phyloP scores from a whole-genome alignment of 1,284 basidiomycete genomes.

The Coniferiporia weirii region DNA sequence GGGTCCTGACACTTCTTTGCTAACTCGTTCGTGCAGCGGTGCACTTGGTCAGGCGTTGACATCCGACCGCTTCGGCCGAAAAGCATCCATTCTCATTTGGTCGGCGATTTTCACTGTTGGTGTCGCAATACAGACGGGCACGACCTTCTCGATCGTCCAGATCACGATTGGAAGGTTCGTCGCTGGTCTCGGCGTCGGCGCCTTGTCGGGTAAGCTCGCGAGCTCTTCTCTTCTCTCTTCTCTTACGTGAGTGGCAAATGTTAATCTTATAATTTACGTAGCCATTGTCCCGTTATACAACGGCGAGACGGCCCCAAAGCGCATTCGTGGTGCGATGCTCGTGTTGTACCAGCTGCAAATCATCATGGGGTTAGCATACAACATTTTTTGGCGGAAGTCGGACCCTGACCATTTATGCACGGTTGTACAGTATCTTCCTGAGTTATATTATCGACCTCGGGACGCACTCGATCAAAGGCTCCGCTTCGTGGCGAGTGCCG shows the following conservation, averaged over 20 bases:
- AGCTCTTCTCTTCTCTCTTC: not conserved
- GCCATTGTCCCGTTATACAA: slow-evolving; percentile 80
- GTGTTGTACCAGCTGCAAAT: slow-evolving; percentile 77
- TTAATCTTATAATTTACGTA: slow-evolving; percentile 20
- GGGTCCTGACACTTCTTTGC: not conserved
- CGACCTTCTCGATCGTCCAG: slow-evolving; percentile 55
- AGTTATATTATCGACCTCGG: slow-evolving; percentile 71
- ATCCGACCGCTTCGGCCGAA: slow-evolving; percentile 66
- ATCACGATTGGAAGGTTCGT: slow-evolving; percentile 67
- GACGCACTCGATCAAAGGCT: slow-evolving; percentile 52
- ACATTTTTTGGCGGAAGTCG: not conserved
- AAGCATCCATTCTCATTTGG: slow-evolving; percentile 73
- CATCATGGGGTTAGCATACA: slow-evolving; percentile 49
- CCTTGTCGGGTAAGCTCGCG: slow-evolving; percentile 49
- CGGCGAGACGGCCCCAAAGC: slow-evolving; percentile 75
- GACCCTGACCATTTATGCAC: not conserved
- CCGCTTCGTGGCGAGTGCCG: slow-evolving; percentile 69
- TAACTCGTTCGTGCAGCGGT: slow-evolving; percentile 37
- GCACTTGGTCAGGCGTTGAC: slow-evolving; percentile 72
- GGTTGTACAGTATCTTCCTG: slow-evolving; percentile 51
- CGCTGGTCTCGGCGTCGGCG: slow-evolving; percentile 74
- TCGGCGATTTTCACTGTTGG: slow-evolving; percentile 70
- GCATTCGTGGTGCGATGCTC: slow-evolving; percentile 66
- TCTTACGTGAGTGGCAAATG: not conserved
- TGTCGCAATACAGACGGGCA: slow-evolving; percentile 65